Conservation (phyloP, 257 asterid species). For the Prunella vulgaris region DNA sequence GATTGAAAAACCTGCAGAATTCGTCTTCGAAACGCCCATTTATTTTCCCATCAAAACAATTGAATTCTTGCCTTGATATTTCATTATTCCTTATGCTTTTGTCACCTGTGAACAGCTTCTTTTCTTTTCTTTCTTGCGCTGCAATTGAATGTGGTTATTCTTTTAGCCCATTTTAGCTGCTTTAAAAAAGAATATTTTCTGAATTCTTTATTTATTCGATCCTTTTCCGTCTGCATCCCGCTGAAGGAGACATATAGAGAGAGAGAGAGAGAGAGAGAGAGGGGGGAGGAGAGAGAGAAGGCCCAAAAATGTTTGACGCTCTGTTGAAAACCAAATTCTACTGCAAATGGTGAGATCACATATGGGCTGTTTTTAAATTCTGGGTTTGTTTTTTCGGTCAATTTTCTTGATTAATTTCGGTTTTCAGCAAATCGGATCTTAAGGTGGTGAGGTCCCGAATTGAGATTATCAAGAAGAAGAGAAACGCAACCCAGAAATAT, state of each 20-base stretch:
- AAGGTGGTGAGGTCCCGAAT: conserved; percentile 54
- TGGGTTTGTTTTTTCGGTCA: background rate
- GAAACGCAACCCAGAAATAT: conserved; percentile 71
- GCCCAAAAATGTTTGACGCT: conserved; percentile 51
- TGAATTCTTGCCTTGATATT: conserved; percentile 22
- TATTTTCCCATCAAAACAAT: background rate
- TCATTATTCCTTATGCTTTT: conserved; percentile 19
- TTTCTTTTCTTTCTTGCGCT: conserved; percentile 37
- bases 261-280: background rate
- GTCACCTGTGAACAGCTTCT: conserved; percentile 28
- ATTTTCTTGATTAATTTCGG: background rate
- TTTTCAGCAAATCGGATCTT: conserved; percentile 58
- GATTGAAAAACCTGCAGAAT: conserved; percentile 21
- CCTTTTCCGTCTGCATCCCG: background rate
- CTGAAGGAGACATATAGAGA: background rate
- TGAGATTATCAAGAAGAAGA: conserved; percentile 63
- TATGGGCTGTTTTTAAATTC: background rate
- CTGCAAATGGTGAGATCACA: conserved; percentile 51
- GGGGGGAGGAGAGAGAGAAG: background rate
- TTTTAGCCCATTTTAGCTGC: conserved; percentile 26
- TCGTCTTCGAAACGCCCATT: conserved; percentile 12
- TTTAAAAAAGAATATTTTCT: conserved; percentile 24
- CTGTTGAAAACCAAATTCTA: conserved; percentile 64
- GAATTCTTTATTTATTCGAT: conserved; percentile 4
- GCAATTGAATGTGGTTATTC: conserved; percentile 25